Evolutionary conservation across 129 eudicot species (phyloP), one percentile per base, ranked within the genome.

Genomic region (Dittrichia graveolens): DNA sequence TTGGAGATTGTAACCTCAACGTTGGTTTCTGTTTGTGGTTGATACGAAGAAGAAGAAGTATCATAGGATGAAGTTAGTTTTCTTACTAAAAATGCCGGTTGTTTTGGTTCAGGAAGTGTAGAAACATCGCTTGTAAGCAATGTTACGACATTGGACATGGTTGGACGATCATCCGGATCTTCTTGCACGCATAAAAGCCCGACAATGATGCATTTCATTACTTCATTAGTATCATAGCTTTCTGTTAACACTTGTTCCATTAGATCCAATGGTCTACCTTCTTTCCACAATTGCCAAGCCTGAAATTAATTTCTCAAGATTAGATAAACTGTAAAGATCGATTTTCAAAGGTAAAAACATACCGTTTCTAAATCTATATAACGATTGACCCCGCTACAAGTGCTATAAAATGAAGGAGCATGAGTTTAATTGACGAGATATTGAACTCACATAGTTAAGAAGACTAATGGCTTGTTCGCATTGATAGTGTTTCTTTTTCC

Each of bases 181-280:
- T 78, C 86, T 67, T 85, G 86, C 76, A 84, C 85, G 46, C 89
- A 84, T 55, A 81, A 59, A 37, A 84, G 89, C 55, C 79, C 89
- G 4, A 84, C 40, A 3, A 49, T 46, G 42, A 84, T 78, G 85
- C 85, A 84, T 69, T 84, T 78, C 35, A 78, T 42, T n/a, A 85
- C 74, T 74, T 81, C 74, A 3, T 66, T 66, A 0, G 74, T 41
- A 16, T 71, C 67, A 24, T 60, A 74, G 16, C 74, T 62, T 81
- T 78, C 81, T 3, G 3, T 67, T 64, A 83, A 61, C 8, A 41
- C 74, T 39, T 40, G 65, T 8, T 83, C 87, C 79, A 76, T 57
- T 59, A 83, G 74, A 45, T 64, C 79, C 61, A 77, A 41, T 16
- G 85, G 73, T n/a, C 61, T 80, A 12, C 71, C 83, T 69, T 84